Percentiles rank a stretch among this genome's conserved stretches.
Evolutionary conservation across 2,329 filamentous ascomycete genomes (phyloP).

Genomic region (Hypoxylon sp.): DNA sequence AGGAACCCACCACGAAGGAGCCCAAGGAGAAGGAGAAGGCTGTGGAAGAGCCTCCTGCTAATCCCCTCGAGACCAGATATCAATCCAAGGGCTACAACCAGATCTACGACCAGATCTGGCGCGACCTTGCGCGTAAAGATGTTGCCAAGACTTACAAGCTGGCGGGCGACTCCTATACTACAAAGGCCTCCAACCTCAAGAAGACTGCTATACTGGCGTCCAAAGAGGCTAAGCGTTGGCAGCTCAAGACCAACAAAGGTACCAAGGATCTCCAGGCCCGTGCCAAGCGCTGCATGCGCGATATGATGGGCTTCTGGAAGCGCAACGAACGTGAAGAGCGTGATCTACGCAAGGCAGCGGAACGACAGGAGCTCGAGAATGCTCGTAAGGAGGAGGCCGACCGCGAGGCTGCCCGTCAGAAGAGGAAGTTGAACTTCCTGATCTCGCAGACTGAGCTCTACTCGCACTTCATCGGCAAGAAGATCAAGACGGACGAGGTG

Average conservation of each 20-base stretch:
- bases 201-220: conserved; percentile 97
- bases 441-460: conserved; percentile 99
- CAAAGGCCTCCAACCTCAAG: conserved; percentile 92
- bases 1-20: conserved; percentile 53
- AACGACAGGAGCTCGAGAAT: conserved; percentile 95
- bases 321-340: conserved; percentile 97
- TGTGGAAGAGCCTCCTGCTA: conserved; percentile 46
- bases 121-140: conserved; percentile 91
- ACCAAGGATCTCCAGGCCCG: conserved; percentile 97
- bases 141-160: conserved; percentile 91
- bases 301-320: conserved; percentile 99
- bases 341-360: conserved; percentile 90
- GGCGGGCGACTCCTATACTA: conserved; percentile 83
- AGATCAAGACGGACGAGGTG: conserved; percentile 97
- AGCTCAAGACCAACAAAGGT: conserved; percentile 96
- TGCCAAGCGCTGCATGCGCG: conserved; percentile 97
- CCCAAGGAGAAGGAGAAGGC: conserved; percentile 52
- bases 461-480: conserved; percentile 99
- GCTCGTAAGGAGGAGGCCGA: conserved; percentile 97
- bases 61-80: conserved; percentile 69
- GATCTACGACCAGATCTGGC: conserved; percentile 97
- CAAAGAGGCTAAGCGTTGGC: conserved; percentile 97
- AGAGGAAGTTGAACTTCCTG: conserved; percentile 98
- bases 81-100: conserved; percentile 94
- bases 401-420: conserved; percentile 95